Base-by-base conservation (phyloP, 192 early-diverging fungal species). In the Entomortierella beljakovae region DNA sequence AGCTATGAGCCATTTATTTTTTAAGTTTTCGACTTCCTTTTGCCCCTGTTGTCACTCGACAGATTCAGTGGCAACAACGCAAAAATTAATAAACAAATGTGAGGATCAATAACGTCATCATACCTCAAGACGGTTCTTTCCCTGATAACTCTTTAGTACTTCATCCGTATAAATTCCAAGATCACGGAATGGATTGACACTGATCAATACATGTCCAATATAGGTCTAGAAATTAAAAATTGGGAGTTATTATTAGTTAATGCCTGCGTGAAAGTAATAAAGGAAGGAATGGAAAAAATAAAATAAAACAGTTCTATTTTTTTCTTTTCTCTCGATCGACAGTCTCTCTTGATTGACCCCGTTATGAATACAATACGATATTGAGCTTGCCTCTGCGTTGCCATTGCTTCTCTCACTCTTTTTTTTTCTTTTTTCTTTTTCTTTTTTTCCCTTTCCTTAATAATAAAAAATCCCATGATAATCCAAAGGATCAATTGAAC, bases 181-280 rank as follows among this genome's bases (percentile, higher is more conserved):
- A 70, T 97, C 95, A 70, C 92, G 93, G 88, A 97, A 99, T 26
- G 98, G 98, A 74, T 99, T 99, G 32, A 98, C 96, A 88, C 88
- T 88, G 68, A 93, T 91, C 64, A 93, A 84, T 54, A 93, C 92
- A 83, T 92, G 89, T n/a, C 95, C 94, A 80, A 98, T 99, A 77
- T 97, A 98, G 15, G 98, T 99, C 85, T 94, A 89, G 15, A 33
- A 8, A n/a, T 56, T 52, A 16, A 66, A 43, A 40, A 10, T 31
- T n/a, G 52, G 37, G 49, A 40, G 37, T 40, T 40, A 40, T 9
- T 9, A 9, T 40, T 9, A 40, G 6, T 40, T 40, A 13, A 9
- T 13, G 13, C 13, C 13, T 9, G n/a, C n/a, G n/a, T n/a, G n/a
- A n/a, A n/a, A n/a, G n/a, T n/a, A n/a, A n/a, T n/a, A n/a, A n/a